These are phyloP conservation scores for Trichosporon faecale DNA, from an alignment of 1,284 basidiomycete genomes.

Conservation along the genomic window DNA sequence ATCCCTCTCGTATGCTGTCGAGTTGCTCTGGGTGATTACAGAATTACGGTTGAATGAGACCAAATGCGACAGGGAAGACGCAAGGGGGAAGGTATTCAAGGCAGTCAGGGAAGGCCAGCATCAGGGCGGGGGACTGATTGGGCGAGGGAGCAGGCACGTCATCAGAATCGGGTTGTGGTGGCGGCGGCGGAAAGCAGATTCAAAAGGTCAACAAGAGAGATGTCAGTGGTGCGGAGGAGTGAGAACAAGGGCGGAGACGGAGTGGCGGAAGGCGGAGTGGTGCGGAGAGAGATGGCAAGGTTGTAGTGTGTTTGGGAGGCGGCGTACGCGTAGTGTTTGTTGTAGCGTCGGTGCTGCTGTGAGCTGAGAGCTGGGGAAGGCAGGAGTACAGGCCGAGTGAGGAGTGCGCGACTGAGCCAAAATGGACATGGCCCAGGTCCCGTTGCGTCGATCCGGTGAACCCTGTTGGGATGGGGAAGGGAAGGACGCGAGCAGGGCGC, in stretches of 20 bases:
- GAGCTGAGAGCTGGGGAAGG: not conserved
- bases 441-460: slow-evolving; percentile 10
- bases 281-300: not conserved
- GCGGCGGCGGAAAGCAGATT: not conserved
- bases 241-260: not conserved
- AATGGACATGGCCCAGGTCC: not conserved
- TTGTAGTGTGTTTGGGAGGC: not conserved
- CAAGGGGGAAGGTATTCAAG: slow-evolving; percentile 1
- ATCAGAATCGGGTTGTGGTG: not conserved
- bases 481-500: not conserved
- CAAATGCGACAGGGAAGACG: not conserved
- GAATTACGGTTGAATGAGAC: not conserved
- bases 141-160: not conserved
- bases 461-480: not conserved
- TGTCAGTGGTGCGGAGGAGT: not conserved
- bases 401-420: not conserved
- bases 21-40: not conserved
- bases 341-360: not conserved
- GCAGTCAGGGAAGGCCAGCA: not conserved
- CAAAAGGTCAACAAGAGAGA: not conserved
- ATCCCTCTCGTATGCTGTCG: not conserved
- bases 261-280: not conserved
- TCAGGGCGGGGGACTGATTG: not conserved
- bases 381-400: not conserved
- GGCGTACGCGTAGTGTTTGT: too few species aligned